Evolutionary conservation across 352 stramenopile species (phyloP).

Genomic region (Phytophthora nicotianae): DNA sequence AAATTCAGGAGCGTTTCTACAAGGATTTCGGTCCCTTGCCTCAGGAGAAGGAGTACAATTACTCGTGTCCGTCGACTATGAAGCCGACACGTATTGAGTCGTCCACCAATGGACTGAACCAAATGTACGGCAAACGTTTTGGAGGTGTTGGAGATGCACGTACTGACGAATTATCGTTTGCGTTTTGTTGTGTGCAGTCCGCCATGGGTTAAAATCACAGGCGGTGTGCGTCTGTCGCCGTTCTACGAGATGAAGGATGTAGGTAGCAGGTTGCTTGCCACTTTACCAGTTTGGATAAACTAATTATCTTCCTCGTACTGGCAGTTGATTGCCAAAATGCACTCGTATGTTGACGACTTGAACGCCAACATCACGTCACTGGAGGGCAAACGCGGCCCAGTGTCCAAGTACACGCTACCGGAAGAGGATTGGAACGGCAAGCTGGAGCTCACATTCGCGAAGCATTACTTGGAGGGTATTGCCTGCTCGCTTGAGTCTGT

Average conservation of each 20-base stretch:
- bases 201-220: slow-evolving; percentile 89
- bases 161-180: neutral
- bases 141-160: neutral
- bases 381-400: slow-evolving; percentile 81
- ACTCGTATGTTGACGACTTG: slow-evolving; percentile 85
- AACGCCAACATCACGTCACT: slow-evolving; percentile 87
- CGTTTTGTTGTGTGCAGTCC: slow-evolving; percentile 50
- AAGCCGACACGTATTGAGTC: slow-evolving; percentile 88
- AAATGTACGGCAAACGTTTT: slow-evolving; percentile 55
- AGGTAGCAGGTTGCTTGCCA: no score
- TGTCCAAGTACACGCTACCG: slow-evolving; percentile 92
- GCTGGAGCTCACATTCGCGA: slow-evolving; percentile 88
- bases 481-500: slow-evolving; percentile 92
- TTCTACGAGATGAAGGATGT: slow-evolving; percentile 94
- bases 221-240: slow-evolving; percentile 90
- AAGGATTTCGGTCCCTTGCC: slow-evolving; percentile 83
- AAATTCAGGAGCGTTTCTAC: slow-evolving; percentile 92
- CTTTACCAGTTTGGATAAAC: no score
- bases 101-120: slow-evolving; percentile 80
- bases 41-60: slow-evolving; percentile 92
- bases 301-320: neutral
- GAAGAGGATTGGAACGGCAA: slow-evolving; percentile 80
- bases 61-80: slow-evolving; percentile 87
- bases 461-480: slow-evolving; percentile 89
- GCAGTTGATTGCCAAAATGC: slow-evolving; percentile 75